Evolutionary conservation across 257 asterid genomes (phyloP).

Genomic region (Plantago ovata): DNA sequence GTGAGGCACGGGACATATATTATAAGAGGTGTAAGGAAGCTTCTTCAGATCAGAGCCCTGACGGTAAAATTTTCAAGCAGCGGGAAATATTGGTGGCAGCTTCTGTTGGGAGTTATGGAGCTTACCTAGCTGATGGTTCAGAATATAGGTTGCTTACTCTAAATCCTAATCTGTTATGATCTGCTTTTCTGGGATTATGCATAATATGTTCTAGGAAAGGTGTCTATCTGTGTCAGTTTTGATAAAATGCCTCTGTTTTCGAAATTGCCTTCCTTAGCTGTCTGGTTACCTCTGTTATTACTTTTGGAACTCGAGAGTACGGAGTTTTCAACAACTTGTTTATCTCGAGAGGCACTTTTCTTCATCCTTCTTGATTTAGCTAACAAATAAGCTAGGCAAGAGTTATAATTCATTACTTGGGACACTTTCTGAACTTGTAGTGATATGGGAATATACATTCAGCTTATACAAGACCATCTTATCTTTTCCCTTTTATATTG

Average conservation of each 20-base stretch:
- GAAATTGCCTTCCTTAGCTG: constrained; percentile 3
- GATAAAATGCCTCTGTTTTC: not conserved
- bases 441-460: constrained; percentile 2
- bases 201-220: not conserved
- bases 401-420: constrained; percentile 4
- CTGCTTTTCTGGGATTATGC: constrained; percentile 1
- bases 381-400: not conserved
- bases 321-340: not conserved
- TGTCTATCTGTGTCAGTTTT: not conserved
- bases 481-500: not conserved
- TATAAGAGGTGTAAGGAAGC: constrained; percentile 47
- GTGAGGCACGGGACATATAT: constrained; percentile 70
- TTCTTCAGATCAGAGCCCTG: constrained; percentile 28
- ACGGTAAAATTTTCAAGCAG: constrained; percentile 55
- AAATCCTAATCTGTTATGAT: not conserved
- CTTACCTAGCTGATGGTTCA: constrained; percentile 89
- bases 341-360: not conserved
- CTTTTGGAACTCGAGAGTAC: too few species aligned
- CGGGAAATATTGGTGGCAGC: constrained; percentile 82
- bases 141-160: constrained; percentile 65
- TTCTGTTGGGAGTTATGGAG: constrained; percentile 93
- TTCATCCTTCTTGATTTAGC: constrained; percentile 10
- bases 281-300: not conserved
- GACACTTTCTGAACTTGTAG: constrained; percentile 1
- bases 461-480: constrained; percentile 9